phyloP scores from a whole-genome alignment of 768 basidiomycete species.

The Leccinum aurantiacum region DNA sequence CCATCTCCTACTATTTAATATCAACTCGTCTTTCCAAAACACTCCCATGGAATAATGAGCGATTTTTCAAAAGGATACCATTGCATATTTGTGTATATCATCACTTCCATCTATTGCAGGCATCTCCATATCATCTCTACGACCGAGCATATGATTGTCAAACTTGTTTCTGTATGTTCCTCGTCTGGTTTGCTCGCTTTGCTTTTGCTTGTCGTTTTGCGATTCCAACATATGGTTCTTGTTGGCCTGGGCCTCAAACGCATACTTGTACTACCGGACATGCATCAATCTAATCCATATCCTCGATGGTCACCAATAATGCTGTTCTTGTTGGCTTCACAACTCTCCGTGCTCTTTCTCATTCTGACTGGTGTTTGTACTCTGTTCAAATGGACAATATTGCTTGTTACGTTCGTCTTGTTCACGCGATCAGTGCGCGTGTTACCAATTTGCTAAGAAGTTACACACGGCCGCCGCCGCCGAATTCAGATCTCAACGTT shows the following conservation, averaged over 20 bases:
- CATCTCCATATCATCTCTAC: constrained; percentile 31
- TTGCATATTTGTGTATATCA: constrained; percentile 37
- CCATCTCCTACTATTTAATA: constrained; percentile 8
- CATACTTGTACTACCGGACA: constrained; percentile 35
- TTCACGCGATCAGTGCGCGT: not conserved
- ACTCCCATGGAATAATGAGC: constrained; percentile 9
- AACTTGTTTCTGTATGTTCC: constrained; percentile 21
- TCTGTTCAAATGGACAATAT: not conserved
- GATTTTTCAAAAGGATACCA: constrained; percentile 26
- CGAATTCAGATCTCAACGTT: no score
- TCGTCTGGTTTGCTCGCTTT: constrained; percentile 30
- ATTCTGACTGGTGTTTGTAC: not conserved
- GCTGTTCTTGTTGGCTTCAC: constrained; percentile 11
- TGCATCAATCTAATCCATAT: constrained; percentile 31
- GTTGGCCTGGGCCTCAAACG: constrained; percentile 30
- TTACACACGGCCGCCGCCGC: not conserved
- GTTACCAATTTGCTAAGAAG: not conserved
- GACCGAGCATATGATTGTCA: constrained; percentile 26
- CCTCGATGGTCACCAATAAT: constrained; percentile 8
- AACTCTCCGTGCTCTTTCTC: not conserved
- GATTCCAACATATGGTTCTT: constrained; percentile 22
- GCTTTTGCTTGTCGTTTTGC: constrained; percentile 31
- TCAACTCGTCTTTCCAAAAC: not conserved
- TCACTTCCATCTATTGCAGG: constrained; percentile 31
- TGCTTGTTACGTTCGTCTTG: not conserved